phyloP scores from a whole-genome alignment of 176 grass and related monocot genomes.

The Phragmites australis region DNA sequence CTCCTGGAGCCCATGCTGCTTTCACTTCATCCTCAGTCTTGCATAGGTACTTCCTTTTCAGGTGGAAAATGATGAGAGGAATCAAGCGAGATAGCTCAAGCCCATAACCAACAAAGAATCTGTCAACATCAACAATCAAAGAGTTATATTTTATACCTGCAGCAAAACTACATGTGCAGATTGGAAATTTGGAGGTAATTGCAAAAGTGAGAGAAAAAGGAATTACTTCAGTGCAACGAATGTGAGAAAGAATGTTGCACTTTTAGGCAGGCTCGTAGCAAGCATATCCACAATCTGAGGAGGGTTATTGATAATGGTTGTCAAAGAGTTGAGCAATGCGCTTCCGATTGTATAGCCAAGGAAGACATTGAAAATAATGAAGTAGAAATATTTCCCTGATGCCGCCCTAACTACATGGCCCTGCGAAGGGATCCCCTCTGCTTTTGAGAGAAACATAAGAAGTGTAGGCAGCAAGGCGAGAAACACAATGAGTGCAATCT shows the following conservation, averaged over 20 bases:
- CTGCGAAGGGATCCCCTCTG: slow-evolving; percentile 68
- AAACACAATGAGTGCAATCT: slow-evolving; percentile 81
- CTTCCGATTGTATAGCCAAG: slow-evolving; percentile 49
- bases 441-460: slow-evolving; percentile 81
- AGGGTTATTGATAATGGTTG: slow-evolving; percentile 45
- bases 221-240: slow-evolving; percentile 91
- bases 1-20: slow-evolving; percentile 79
- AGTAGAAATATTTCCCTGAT: slow-evolving; percentile 94
- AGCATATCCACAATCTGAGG: slow-evolving; percentile 28
- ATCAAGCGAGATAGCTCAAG: slow-evolving; percentile 89
- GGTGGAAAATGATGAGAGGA: slow-evolving; percentile 86
- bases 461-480: slow-evolving; percentile 75
- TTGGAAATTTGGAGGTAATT: background rate
- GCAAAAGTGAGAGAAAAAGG: slow-evolving; percentile 1
- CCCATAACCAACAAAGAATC: slow-evolving; percentile 95
- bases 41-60: slow-evolving; percentile 94
- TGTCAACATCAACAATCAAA: slow-evolving; percentile 39
- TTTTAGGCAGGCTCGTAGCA: slow-evolving; percentile 53
- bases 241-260: slow-evolving; percentile 90
- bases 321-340: slow-evolving; percentile 50
- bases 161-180: background rate
- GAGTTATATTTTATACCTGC: slow-evolving; percentile 23
- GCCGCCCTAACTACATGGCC: slow-evolving; percentile 66
- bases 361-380: slow-evolving; percentile 93
- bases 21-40: slow-evolving; percentile 87